These are phyloP conservation scores for Letharia lupina DNA, from an alignment of 495 filamentous ascomycete species.

Conservation along the genomic window DNA sequence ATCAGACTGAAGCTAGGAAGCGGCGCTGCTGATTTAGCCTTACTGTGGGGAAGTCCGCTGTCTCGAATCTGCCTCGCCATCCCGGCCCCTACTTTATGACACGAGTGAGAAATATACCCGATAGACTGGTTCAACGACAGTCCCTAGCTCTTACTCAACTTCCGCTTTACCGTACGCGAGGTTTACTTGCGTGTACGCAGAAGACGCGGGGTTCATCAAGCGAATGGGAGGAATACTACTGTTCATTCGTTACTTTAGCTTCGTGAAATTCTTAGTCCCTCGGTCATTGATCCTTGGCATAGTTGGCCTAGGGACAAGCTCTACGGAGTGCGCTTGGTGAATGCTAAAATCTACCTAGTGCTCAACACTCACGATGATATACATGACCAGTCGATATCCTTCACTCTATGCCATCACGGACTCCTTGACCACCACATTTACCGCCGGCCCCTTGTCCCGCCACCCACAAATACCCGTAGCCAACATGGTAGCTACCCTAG, in stretches of 20 bases:
- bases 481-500: background rate
- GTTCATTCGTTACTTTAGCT: no score
- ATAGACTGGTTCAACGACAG: background rate
- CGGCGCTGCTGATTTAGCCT: constrained; percentile 4
- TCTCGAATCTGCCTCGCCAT: constrained; percentile 4
- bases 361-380: background rate
- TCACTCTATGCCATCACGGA: background rate
- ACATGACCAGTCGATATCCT: background rate
- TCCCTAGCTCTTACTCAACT: background rate
- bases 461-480: background rate
- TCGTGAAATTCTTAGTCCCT: no score
- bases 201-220: no score
- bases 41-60: background rate
- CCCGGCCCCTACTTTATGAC: background rate
- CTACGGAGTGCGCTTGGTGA: background rate
- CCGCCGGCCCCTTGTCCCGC: background rate
- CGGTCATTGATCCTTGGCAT: no score
- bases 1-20: constrained; percentile 2
- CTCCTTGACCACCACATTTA: background rate
- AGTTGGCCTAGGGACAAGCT: no score
- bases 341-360: background rate
- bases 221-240: no score
- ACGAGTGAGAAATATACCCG: background rate
- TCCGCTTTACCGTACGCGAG: no score
- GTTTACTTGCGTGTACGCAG: no score